Base-by-base conservation (phyloP, 306 rosid genomes). In the Gastrolobium villosum region DNA sequence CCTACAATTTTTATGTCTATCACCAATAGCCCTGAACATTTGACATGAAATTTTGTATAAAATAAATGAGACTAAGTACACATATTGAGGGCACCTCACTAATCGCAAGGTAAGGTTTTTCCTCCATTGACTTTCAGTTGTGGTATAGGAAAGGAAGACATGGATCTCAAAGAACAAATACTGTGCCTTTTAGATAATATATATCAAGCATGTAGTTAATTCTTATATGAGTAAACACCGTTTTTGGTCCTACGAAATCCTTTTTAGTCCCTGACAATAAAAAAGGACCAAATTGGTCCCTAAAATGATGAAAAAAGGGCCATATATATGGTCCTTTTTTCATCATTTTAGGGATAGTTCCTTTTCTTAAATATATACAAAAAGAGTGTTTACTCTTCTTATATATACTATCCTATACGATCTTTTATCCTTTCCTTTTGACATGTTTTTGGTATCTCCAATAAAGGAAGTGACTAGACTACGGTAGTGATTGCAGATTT, bases 401-500 rank as follows among this genome's bases (percentile, higher is more conserved):
- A 44, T 6, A 57, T 9, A 37, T 11, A 64, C 57, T 3, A 44
- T 49, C n/a, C 61, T 39, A 13, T 41, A 46, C 46, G 62, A 26
- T 40, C 49, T 65, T 61, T 8, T 62, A 36, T 11, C 43, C 30
- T 59, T 61, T 59, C 37, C 3, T 76, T 57, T 34, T 76, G 73
- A 67, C 59, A 62, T 71, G 31, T 63, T 61, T 84, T 72, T 75
- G 57, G 48, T 64, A 60, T 56, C 49, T 78, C 71, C 74, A 68
- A 72, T 49, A 65, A 79, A 68, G 76, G 79, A 79, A 66, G 71
- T 88, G 79, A 87, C 83, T 60, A 74, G 86, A 78, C 79, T 76
- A 70, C 63, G 66, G 59, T 36, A 85, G 74, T 89, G 82, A 82
- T 79, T 74, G 41, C 90, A 95, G 99, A 87, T 93, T 49, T 95